Evolutionary conservation across 2,329 filamentous ascomycete species (phyloP).

Genomic region (Endothia cerciana): DNA sequence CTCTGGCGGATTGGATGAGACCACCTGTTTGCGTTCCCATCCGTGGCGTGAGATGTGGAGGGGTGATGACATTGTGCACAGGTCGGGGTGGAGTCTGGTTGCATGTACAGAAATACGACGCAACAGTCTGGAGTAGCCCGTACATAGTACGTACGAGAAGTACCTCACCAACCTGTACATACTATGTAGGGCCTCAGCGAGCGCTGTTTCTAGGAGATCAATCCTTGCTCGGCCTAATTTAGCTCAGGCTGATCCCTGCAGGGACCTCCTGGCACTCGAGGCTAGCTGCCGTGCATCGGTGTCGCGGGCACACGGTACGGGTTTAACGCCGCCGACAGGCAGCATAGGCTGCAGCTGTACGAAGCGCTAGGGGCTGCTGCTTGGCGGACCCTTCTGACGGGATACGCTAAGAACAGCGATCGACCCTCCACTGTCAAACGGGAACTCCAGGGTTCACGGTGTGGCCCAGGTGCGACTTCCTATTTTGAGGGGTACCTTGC

Average conservation of each 20-base stretch:
- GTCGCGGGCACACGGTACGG: constrained; percentile 11
- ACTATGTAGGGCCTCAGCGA: background rate
- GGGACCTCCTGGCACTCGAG: background rate
- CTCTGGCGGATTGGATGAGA: constrained; percentile 10
- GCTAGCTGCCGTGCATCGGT: constrained; percentile 12
- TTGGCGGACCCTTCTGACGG: constrained; percentile 17
- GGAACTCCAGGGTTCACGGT: constrained; percentile 13
- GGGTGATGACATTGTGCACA: background rate
- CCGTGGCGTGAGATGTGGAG: constrained; percentile 17
- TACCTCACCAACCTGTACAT: constrained; percentile 1
- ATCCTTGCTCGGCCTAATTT: constrained; percentile 14
- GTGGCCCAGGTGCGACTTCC: constrained; percentile 15
- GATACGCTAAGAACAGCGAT: constrained; percentile 12
- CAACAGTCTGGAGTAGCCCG: background rate
- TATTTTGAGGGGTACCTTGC: constrained; percentile 16
- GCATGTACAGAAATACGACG: background rate
- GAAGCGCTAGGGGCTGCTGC: background rate
- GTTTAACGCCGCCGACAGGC: constrained; percentile 1
- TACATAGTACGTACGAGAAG: background rate
- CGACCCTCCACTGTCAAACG: constrained; percentile 12
- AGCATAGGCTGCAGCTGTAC: background rate
- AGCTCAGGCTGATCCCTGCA: constrained; percentile 1
- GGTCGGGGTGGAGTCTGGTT: constrained; percentile 1
- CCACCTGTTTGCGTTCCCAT: background rate
- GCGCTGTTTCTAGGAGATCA: background rate